Conservation (phyloP, 305 asterid species). For the Fraxinus angustifolia region DNA sequence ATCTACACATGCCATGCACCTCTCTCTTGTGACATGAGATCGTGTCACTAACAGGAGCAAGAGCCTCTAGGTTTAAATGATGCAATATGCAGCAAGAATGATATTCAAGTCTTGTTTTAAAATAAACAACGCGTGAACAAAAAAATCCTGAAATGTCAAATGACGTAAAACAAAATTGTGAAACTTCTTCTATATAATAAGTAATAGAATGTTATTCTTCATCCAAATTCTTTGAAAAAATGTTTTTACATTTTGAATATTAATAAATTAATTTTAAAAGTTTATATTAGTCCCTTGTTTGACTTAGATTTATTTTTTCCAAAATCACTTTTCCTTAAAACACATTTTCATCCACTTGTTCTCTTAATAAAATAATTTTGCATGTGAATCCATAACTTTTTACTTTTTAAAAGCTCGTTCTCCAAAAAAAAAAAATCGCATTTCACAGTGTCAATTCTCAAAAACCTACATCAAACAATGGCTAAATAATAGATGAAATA, state of each 20-base stretch:
- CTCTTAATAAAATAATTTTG: background rate
- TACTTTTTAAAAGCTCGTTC: background rate
- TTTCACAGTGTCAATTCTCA: background rate
- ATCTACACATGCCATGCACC: background rate
- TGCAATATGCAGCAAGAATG: background rate
- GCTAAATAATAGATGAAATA: background rate
- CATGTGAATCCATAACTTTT: background rate
- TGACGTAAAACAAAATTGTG: background rate
- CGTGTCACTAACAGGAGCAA: background rate
- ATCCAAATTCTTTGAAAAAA: background rate
- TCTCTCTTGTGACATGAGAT: background rate
- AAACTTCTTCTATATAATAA: background rate
- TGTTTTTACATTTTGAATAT: background rate
- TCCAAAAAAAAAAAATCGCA: background rate
- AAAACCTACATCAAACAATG: background rate
- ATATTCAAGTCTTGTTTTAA: conserved; percentile 15
- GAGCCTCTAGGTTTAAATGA: background rate
- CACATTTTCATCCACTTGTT: background rate
- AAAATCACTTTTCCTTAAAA: background rate
- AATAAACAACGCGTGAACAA: conserved; percentile 9
- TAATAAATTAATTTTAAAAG: background rate
- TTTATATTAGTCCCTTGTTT: background rate
- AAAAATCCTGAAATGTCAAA: background rate
- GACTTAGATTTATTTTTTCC: background rate
- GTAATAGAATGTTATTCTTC: background rate